phyloP scores from a whole-genome alignment of 352 stramenopile genomes.

The Phytophthora crassamura region DNA sequence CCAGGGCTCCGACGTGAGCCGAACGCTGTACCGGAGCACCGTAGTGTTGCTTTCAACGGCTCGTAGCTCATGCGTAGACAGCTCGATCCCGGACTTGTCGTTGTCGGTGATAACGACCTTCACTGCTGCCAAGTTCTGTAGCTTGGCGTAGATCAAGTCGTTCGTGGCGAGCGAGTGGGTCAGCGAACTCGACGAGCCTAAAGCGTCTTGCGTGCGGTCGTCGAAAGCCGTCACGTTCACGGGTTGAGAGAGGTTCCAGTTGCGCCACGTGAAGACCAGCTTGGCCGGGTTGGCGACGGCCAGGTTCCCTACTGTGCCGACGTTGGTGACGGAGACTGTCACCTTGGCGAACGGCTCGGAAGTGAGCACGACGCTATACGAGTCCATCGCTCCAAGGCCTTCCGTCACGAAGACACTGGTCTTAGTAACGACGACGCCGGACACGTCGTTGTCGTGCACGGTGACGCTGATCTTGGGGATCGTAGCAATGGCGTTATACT shows the following conservation, averaged over 20 bases:
- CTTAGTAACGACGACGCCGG: slow-evolving; percentile 56
- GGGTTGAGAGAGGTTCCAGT: slow-evolving; percentile 70
- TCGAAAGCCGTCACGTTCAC: slow-evolving; percentile 66
- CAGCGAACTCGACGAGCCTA: slow-evolving; percentile 56
- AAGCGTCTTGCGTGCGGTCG: slow-evolving; percentile 58
- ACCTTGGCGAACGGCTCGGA: slow-evolving; percentile 80
- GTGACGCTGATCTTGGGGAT: slow-evolving; percentile 73
- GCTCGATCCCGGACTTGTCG: slow-evolving; percentile 61
- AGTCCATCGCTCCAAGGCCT: slow-evolving; percentile 42
- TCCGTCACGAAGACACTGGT: slow-evolving; percentile 50
- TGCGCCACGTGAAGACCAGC: slow-evolving; percentile 69
- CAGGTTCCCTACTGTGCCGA: slow-evolving; percentile 56
- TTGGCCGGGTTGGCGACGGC: slow-evolving; percentile 36
- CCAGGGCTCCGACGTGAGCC: slow-evolving; percentile 76
- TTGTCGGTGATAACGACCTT: slow-evolving; percentile 68
- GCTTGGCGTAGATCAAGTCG: slow-evolving; percentile 67
- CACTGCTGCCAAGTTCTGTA: slow-evolving; percentile 52
- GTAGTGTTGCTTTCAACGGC: slow-evolving; percentile 50
- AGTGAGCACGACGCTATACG: slow-evolving; percentile 61
- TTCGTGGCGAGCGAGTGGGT: slow-evolving; percentile 66
- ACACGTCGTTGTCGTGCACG: slow-evolving; percentile 71
- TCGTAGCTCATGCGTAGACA: slow-evolving; percentile 49
- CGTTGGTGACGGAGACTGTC: slow-evolving; percentile 51
- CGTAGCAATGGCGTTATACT: slow-evolving; percentile 60
- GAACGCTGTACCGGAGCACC: slow-evolving; percentile 52